Percentiles rank a stretch among this genome's conserved stretches.
Evolutionary conservation across 306 rosid species (phyloP).

Genomic region (Casuarina cunninghamiana): DNA sequence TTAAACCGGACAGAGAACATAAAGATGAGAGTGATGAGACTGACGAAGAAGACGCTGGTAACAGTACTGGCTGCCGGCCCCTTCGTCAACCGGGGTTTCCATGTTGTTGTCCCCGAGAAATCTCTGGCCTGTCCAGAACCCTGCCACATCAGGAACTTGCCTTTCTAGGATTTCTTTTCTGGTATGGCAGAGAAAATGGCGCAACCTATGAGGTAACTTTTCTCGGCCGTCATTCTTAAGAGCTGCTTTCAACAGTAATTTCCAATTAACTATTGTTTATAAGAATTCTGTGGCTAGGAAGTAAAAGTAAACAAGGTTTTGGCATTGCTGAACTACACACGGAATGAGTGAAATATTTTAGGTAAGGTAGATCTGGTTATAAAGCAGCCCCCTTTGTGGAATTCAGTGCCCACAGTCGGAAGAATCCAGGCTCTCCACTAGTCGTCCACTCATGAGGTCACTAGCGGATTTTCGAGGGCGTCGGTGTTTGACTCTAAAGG

Average conservation of each 20-base stretch:
- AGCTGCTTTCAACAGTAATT: not conserved
- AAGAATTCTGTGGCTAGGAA: too few species aligned
- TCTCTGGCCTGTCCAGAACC: conserved; percentile 12
- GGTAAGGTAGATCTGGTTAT: too few species aligned
- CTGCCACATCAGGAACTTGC: not conserved
- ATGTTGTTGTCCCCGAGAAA: not conserved
- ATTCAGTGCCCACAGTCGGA: too few species aligned
- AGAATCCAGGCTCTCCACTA: too few species aligned
- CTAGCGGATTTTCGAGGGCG: too few species aligned
- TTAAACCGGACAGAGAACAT: conserved; percentile 24
- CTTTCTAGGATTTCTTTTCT: not conserved
- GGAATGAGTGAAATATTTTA: too few species aligned
- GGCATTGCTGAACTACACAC: too few species aligned
- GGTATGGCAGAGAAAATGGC: not conserved
- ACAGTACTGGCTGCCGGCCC: conserved; percentile 10
- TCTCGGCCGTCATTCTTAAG: not conserved
- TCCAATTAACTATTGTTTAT: not conserved
- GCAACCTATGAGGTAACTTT: not conserved
- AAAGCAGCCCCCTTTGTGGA: too few species aligned
- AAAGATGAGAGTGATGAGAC: conserved; percentile 29
- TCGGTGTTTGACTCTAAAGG: too few species aligned
- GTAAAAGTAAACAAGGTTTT: not conserved
- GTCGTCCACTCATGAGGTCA: too few species aligned
- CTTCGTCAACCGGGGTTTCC: conserved; percentile 26
- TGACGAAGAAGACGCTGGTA: conserved; percentile 34